These are phyloP conservation scores for Aspergillus latus DNA, from an alignment of 2,329 filamentous ascomycete species.

Conservation along the genomic window DNA sequence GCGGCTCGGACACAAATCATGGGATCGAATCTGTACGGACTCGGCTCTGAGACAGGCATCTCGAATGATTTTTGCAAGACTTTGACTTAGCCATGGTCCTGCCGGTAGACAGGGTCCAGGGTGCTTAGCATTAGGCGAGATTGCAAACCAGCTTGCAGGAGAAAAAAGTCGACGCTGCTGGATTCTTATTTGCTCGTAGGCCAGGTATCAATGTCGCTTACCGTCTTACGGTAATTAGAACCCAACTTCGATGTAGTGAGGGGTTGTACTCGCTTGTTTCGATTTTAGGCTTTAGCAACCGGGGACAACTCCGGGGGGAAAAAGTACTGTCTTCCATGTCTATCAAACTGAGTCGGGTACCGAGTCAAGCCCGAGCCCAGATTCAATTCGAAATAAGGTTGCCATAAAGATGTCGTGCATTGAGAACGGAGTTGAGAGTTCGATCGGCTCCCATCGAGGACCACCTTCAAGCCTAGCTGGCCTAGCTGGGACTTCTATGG, in stretches of 20 bases:
- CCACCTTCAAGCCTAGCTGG: neutral
- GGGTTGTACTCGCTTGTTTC: neutral
- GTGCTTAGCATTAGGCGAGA: constrained; percentile 8
- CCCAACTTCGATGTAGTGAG: neutral
- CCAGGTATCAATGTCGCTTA: neutral
- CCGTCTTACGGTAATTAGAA: neutral
- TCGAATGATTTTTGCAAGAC: constrained; percentile 1
- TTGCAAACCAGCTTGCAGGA: constrained; percentile 1
- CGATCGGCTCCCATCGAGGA: neutral
- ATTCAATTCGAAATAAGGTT: constrained; percentile 1
- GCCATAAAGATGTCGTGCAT: constrained; percentile 5
- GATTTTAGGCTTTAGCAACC: neutral
- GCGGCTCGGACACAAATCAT: neutral
- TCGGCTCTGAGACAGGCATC: constrained; percentile 1
- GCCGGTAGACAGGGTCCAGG: constrained; percentile 23
- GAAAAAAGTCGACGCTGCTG: neutral
- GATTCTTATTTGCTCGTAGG: constrained; percentile 1
- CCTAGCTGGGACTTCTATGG: neutral
- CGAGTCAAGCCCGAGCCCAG: neutral
- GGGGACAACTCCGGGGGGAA: neutral
- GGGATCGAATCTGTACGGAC: neutral
- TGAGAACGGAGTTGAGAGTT: constrained; percentile 8
- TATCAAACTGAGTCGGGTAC: neutral
- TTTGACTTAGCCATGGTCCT: constrained; percentile 19
- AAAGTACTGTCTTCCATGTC: neutral